Conservation (phyloP, 164 flowering plant species). For the Tetrastigma voinierianum region DNA sequence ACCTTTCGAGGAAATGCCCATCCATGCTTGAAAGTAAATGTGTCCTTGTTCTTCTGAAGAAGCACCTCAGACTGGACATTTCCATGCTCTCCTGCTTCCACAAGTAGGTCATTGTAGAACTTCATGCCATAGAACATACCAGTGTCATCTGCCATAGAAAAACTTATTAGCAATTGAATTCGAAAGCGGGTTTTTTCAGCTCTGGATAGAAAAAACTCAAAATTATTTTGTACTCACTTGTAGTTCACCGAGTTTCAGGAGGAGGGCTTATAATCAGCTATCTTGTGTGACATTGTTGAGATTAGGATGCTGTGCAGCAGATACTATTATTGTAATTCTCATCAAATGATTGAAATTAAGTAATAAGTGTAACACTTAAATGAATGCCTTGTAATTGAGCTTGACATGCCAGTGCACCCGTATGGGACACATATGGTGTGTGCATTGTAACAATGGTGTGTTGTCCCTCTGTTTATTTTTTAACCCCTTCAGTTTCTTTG, state of each 20-base stretch:
- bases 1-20: slow-evolving; percentile 86
- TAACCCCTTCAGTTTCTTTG: slow-evolving; percentile 47
- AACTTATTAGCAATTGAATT: too few species aligned
- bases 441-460: slow-evolving; percentile 63
- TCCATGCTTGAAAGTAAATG: slow-evolving; percentile 69
- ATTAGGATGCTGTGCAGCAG: slow-evolving; percentile 80
- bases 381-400: slow-evolving; percentile 62
- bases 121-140: slow-evolving; percentile 89
- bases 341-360: slow-evolving; percentile 70
- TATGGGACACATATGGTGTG: slow-evolving; percentile 68
- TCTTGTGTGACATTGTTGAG: slow-evolving; percentile 80
- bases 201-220: background rate
- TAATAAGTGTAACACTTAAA: too few species aligned
- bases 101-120: slow-evolving; percentile 72
- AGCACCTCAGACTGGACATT: slow-evolving; percentile 84
- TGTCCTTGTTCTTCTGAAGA: slow-evolving; percentile 55
- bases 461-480: slow-evolving; percentile 62
- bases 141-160: slow-evolving; percentile 67
- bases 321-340: slow-evolving; percentile 78
- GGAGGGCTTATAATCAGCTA: slow-evolving; percentile 85
- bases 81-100: slow-evolving; percentile 76
- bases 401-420: slow-evolving; percentile 74
- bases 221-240: slow-evolving; percentile 48
- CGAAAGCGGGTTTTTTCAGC: background rate
- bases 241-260: slow-evolving; percentile 57